phyloP scores from a whole-genome alignment of 371 early-diverging fungal species.

The Mortierella sp. region DNA sequence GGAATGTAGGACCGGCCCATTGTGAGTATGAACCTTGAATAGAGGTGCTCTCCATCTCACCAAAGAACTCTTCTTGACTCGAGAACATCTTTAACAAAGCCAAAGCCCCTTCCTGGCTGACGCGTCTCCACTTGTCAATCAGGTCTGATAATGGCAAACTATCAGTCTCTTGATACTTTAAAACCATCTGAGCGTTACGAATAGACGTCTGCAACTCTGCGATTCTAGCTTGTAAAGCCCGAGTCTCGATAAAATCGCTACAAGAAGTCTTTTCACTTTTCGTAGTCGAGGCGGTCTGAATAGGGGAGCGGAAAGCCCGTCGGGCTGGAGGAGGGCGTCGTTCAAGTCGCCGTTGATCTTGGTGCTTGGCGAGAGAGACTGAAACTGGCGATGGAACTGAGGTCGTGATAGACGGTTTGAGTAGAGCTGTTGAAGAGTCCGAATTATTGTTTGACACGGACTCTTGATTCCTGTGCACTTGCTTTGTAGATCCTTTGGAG shows the following conservation, averaged over 20 bases:
- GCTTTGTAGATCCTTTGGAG: not conserved
- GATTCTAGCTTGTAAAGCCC: slow-evolving; percentile 14
- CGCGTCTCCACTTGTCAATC: slow-evolving; percentile 44
- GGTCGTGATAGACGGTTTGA: not conserved
- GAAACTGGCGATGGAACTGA: not conserved
- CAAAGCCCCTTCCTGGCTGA: slow-evolving; percentile 34
- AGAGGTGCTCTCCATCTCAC: not conserved
- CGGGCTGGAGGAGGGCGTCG: too few species aligned
- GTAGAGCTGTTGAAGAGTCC: not conserved
- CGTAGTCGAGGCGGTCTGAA: too few species aligned
- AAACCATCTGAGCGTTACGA: slow-evolving; percentile 27
- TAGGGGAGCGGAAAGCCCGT: too few species aligned
- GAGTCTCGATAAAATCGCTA: slow-evolving; percentile 17
- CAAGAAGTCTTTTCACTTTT: not conserved
- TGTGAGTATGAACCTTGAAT: not conserved
- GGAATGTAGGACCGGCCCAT: not conserved
- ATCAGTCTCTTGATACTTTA: slow-evolving; percentile 24
- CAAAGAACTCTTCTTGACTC: slow-evolving; percentile 27
- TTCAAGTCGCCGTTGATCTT: not conserved
- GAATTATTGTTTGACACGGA: not conserved
- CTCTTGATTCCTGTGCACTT: not conserved
- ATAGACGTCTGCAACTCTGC: slow-evolving; percentile 32
- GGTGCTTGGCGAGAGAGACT: not conserved
- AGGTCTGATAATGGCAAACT: slow-evolving; percentile 29
- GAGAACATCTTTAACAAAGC: slow-evolving; percentile 27